Base-by-base conservation (phyloP, 1,284 basidiomycete species). In the Ustilago nuda region DNA sequence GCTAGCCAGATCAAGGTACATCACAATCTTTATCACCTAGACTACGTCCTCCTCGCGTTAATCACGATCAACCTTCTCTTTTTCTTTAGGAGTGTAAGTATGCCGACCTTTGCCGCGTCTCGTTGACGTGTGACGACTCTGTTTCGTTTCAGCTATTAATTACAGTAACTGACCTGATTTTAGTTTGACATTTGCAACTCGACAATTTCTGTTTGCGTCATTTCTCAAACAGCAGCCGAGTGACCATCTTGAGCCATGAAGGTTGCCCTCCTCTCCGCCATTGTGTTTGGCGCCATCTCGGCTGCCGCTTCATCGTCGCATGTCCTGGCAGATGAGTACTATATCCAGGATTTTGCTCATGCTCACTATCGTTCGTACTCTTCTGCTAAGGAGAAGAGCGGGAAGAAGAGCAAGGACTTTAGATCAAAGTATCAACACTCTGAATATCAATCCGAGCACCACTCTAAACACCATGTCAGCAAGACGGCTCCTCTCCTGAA, bases 221-320 rank as follows among this genome's bases (percentile, higher is more conserved):
- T 27, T 27, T 27, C 23, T 27, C 23, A 27, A 41, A 6, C 39
- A 41, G 39, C 39, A 48, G 45, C 45, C 45, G 35, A 7, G 32
- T 50, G 3, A 9, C 55, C 8, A 17, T 37, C 43, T 8, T 56
- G 35, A 46, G 35, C 39, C 32, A 76, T 76, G 73, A 76, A 65
- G 67, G 60, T 59, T 9, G 63, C 68, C 17, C 51, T 71, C 7
- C 61, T 76, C 45, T 64, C 23, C 46, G 65, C 65, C 19, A 50
- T 76, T n/a, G 73, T 76, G 12, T 76, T 76, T 39, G 73, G 73
- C 39, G 73, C 65, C 35, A 65, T 71, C 55, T 64, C 73, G 9
- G 73, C 53, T 8, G 67, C 73, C n/a, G 73, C 67, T n/a, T 61
- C 73, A 5, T 36, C 68, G 19, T 64, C 67, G 33, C 54, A 48